Base-by-base conservation (phyloP, 169 alveolate genomes). In the Theileria annulata region DNA sequence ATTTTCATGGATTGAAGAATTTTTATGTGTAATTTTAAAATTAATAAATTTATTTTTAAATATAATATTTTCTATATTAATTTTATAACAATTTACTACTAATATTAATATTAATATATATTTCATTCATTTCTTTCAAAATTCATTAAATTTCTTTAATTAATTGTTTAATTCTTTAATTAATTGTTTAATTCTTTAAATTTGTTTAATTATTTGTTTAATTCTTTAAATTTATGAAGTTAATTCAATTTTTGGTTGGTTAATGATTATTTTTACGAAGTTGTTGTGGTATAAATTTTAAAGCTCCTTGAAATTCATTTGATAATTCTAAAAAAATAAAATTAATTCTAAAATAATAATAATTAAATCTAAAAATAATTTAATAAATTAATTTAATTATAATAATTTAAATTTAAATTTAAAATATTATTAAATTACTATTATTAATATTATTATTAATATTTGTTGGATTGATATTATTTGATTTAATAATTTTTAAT, bases 211-310 rank as follows among this genome's bases (percentile, higher is more conserved):
- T 10, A 47, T 47, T 9, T 47, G 56, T 47, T 9, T 47, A 15
- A 47, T 47, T 47, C 56, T 47, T 10, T 47, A 47, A 10, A 47
- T 47, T 10, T 47, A 47, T 47, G 15, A 47, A n/a, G n/a, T n/a
- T n/a, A n/a, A n/a, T n/a, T n/a, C n/a, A n/a, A n/a, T n/a, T n/a
- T n/a, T n/a, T n/a, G n/a, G n/a, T n/a, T n/a, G n/a, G 63, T 17
- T 54, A 21, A 54, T n/a, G 4, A 54, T 54, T 54, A 3, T 12
- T 33, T 6, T 48, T 10, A 15, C 87, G 60, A 54, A 79, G 63
- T 21, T 79, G 87, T 33, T n/a, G 71, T 4, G 87, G 87, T 37
- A 79, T 75, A 35, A 79, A 79, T 17, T 4, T 70, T 3, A 79
- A 0, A 1, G 87, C 80, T 0, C 68, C 47, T 12, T 10, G 12